Percentiles rank a stretch among this genome's conserved stretches.
Conservation (phyloP, 1,284 basidiomycete genomes). For the Ustilago nuda region DNA sequence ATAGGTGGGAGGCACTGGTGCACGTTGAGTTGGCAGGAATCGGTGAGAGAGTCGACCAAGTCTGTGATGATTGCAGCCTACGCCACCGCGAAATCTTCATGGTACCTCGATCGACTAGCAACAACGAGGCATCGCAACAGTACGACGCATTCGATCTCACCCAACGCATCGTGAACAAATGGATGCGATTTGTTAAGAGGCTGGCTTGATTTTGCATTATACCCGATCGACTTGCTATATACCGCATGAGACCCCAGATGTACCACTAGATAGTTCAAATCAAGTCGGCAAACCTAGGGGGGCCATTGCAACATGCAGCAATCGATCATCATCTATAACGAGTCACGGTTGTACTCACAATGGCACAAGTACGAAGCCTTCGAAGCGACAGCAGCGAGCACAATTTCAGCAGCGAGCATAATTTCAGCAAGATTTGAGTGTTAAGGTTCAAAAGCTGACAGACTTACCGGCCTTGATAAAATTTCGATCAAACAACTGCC, state of each 20-base stretch:
- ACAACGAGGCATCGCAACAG: slow-evolving; percentile 1
- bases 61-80: slow-evolving; percentile 46
- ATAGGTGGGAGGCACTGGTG: slow-evolving; percentile 54
- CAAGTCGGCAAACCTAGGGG: background rate
- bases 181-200: slow-evolving; percentile 38
- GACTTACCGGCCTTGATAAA: background rate
- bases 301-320: background rate
- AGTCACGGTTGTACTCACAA: background rate
- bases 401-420: no score
- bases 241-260: background rate
- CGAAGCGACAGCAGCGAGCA: no score
- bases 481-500: no score
- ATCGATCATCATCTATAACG: background rate
- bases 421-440: background rate
- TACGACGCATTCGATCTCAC: slow-evolving; percentile 28
- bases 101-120: slow-evolving; percentile 23
- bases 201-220: background rate
- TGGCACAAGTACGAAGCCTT: background rate
- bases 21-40: slow-evolving; percentile 47
- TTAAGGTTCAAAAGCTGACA: background rate
- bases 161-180: slow-evolving; percentile 28
- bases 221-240: background rate
- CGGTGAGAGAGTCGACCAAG: slow-evolving; percentile 28
- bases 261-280: no score
- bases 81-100: slow-evolving; percentile 58